Evolutionary conservation across 1,284 basidiomycete genomes (phyloP), one percentile per base, ranked within the genome.

Genomic region (Meira miltonrushii): DNA sequence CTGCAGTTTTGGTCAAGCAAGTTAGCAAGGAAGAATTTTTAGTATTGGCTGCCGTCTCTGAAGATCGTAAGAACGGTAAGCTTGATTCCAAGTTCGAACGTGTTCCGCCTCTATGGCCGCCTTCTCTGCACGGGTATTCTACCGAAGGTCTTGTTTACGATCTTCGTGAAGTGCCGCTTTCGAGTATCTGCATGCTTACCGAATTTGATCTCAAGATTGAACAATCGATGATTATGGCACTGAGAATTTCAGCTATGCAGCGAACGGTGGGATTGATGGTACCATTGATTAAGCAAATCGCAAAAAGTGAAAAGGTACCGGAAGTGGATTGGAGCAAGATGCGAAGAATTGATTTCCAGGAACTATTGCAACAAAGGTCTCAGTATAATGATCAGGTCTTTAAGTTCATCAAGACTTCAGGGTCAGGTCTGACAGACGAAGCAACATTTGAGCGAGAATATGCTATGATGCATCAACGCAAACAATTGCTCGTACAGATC

Each of bases 321-420:
- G 80, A 81, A 57, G 75, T 73, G 0, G 90, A 92, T 61, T 97
- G 92, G 92, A 82, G 82, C 50, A 85, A 88, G 55, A 82, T 92
- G 68, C 85, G 87, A 46, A 82, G 85, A n/a, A 80, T 99, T 15
- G 93, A 98, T 62, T 95, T 98, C 78, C 91, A 96, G 78, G 94
- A 97, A 65, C 81, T 83, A 21, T 75, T 96, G 49, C 83, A 84
- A 48, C 75, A 82, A 37, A 82, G 93, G 58, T 82, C 87, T 80
- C 5, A 78, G 81, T 55, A 55, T 25, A 47, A 25, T 13, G 25
- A 41, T 8, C 11, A 39, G 8, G 15, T 55, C 7, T 1, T n/a
- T 6, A 40, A 62, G 17, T 46, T 55, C 33, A 17, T 48, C 17
- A 53, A 53, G 19, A n/a, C 50, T n/a, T 59, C 48, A 37, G 19